Percentiles rank a stretch among this genome's conserved stretches.
Conservation (phyloP, 176 grass and related monocot species). For the Eragrostis curvula region DNA sequence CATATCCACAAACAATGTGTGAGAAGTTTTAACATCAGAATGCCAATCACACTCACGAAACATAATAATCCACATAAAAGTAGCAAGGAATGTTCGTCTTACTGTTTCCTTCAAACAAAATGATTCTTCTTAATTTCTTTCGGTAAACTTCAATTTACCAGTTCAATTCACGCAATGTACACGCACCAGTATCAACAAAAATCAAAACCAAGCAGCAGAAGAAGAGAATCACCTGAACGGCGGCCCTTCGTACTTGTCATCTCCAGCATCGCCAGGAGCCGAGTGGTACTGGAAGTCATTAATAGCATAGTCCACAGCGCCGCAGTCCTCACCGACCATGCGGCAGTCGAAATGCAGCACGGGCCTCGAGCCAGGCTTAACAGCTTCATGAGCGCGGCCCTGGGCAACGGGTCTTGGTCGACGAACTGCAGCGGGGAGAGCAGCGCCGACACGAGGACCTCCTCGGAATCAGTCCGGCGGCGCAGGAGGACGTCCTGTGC, state of each 20-base stretch:
- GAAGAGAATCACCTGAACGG: constrained; percentile 56
- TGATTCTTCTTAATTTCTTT: not conserved
- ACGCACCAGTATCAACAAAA: not conserved
- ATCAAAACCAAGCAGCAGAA: not conserved
- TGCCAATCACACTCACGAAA: not conserved
- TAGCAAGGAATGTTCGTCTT: not conserved
- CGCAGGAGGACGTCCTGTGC: constrained; percentile 67
- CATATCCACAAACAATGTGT: not conserved
- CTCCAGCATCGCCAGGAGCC: constrained; percentile 23
- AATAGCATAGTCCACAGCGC: constrained; percentile 40
- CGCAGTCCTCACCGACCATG: not conserved
- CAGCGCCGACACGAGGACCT: constrained; percentile 75
- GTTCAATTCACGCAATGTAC: not conserved
- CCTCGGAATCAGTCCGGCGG: constrained; percentile 39
- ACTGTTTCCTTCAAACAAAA: not conserved
- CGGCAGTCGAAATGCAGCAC: constrained; percentile 79
- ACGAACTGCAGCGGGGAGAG: constrained; percentile 60
- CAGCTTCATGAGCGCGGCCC: constrained; percentile 66
- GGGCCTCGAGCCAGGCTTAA: constrained; percentile 51
- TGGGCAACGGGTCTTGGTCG: constrained; percentile 36
- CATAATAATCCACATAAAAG: no score
- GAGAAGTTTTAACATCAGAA: not conserved
- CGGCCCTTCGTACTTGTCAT: constrained; percentile 52
- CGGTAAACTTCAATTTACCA: not conserved
- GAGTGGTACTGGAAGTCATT: constrained; percentile 52